phyloP scores from a whole-genome alignment of 176 grass and related monocot species.

The Eremochloa ophiuroides region DNA sequence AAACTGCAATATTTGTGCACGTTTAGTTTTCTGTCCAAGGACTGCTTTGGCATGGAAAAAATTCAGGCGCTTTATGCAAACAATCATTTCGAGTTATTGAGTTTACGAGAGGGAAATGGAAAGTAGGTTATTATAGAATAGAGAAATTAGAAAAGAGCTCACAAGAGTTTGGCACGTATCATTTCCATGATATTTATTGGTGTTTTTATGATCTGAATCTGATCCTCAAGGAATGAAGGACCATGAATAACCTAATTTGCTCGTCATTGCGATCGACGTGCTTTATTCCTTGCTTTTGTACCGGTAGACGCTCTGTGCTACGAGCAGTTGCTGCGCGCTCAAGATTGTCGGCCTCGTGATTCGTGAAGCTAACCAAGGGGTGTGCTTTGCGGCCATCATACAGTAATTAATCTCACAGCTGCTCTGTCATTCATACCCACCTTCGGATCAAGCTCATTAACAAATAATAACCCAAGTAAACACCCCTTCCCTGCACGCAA shows the following conservation, averaged over 20 bases:
- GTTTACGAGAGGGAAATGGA: not conserved
- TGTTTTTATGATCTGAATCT: not conserved
- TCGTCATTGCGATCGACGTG: slow-evolving; percentile 8
- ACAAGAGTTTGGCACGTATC: not conserved
- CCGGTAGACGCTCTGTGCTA: not conserved
- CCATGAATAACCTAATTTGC: not conserved
- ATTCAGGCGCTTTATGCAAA: not conserved
- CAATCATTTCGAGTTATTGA: not conserved
- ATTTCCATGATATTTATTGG: not conserved
- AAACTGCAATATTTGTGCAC: not conserved
- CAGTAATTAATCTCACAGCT: no score
- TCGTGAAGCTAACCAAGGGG: no score
- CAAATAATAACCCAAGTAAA: no score
- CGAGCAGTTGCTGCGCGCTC: no score
- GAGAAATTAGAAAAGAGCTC: not conserved
- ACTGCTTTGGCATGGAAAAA: not conserved
- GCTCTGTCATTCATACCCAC: no score
- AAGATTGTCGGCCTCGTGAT: no score
- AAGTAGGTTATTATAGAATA: not conserved
- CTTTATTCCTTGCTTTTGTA: slow-evolving; percentile 38
- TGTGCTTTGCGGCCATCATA: no score
- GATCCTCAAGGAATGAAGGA: not conserved
- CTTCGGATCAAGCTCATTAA: no score
- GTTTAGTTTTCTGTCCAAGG: not conserved
- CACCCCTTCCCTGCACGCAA: no score